A percentile compares a stretch with the other conserved stretches of the same genome.
Conservation (phyloP, 805 yeast genomes). For the Kockiozyma suomiensis region DNA sequence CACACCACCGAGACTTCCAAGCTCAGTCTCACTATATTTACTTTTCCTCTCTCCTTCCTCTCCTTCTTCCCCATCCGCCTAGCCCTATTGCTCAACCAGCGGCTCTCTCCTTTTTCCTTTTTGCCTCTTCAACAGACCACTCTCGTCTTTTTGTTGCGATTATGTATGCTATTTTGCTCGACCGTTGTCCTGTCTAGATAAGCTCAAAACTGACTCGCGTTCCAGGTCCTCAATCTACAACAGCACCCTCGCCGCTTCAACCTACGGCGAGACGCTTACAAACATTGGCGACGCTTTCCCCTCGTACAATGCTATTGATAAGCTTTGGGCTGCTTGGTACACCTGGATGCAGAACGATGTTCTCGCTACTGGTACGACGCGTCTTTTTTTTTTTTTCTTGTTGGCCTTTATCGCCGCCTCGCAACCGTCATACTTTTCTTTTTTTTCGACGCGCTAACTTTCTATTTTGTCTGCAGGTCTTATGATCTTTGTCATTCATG, state of each 20-base stretch:
- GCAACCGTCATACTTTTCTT: neutral
- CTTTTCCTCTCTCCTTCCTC: neutral
- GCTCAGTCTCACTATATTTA: neutral
- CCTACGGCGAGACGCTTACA: slow-evolving; percentile 25
- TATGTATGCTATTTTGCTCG: neutral
- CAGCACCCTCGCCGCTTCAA: slow-evolving; percentile 17
- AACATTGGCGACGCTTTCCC: slow-evolving; percentile 41
- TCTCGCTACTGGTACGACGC: slow-evolving; percentile 74
- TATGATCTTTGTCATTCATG: slow-evolving; percentile 80
- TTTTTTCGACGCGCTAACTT: no score
- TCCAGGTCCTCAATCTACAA: slow-evolving; percentile 22
- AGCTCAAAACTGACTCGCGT: neutral
- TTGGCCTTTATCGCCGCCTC: neutral
- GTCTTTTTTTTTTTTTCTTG: neutral
- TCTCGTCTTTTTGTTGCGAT: neutral
- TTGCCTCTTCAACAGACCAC: neutral
- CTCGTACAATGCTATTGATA: slow-evolving; percentile 59
- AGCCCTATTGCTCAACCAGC: neutral
- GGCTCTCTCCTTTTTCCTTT: neutral
- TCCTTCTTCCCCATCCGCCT: neutral
- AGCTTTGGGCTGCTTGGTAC: slow-evolving; percentile 88
- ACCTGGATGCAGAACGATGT: slow-evolving; percentile 81
- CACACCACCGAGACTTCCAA: neutral
- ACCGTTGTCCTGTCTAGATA: neutral
- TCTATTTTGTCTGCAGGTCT: slow-evolving; percentile 40